Evolutionary conservation across 2,329 filamentous ascomycete genomes (phyloP), one percentile per base, ranked within the genome.

Genomic region (Colletotrichum falcatum): DNA sequence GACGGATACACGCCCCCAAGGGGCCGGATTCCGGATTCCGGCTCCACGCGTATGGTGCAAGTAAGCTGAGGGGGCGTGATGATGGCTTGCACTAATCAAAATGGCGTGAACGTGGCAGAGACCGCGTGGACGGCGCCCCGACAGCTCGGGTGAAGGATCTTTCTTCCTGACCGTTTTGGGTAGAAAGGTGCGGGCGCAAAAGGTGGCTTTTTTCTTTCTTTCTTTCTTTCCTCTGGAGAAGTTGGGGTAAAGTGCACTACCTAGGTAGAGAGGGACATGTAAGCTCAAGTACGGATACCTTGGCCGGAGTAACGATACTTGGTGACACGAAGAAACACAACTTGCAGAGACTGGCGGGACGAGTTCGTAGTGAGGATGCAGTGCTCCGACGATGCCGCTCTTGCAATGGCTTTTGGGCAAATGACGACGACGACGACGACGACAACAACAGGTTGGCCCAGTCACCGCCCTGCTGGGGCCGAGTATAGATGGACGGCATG

Each of bases 221-320:
- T 11, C n/a, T n/a, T n/a, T n/a, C n/a, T n/a, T n/a, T n/a, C n/a
- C n/a, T 5, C 30, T 9, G 44, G 51, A 7, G 53, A 33, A 37
- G 33, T 58, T 23, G 33, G 42, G 44, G 42, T 61, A 55, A 70
- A 46, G 67, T 70, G 59, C 51, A 58, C 53, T 23, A n/a, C n/a
- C n/a, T n/a, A 67, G 33, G 67, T 71, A 60, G 28, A 60, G 28
- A 54, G 64, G 46, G 33, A 63, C 68, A 39, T 63, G 23, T 39
- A 18, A n/a, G n/a, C 35, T 53, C 44, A 37, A 67, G 35, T 51
- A n/a, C n/a, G n/a, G n/a, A n/a, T n/a, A 28, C 44, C 23, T 35
- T 14, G 23, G 14, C 14, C 4, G 16, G 35, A 49, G 30, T 23
- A 33, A 39, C n/a, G 20, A 54, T 49, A 44, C 54, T n/a, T 26